Base-by-base conservation (phyloP, 2,329 filamentous ascomycete species). In the Pseudogymnoascus sp. region DNA sequence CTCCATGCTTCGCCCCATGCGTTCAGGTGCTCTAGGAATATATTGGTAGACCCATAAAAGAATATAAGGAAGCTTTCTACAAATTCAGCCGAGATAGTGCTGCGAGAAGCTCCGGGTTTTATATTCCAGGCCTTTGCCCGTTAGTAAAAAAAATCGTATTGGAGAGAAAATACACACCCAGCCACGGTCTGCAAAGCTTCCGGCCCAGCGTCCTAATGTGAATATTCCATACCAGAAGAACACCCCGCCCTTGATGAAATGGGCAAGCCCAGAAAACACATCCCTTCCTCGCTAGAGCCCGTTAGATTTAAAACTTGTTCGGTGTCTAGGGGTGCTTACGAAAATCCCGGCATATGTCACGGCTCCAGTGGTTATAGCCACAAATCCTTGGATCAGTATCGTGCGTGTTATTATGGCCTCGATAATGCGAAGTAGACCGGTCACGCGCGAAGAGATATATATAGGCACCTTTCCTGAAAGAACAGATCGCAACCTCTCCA, bases 181-280 rank as follows among this genome's bases (percentile, higher is more conserved):
- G 68, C 93, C 93, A 62, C 92, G 81, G 65, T 96, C 90, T 63
- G 89, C 86, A 73, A 96, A 97, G 73, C 89, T 89, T 33, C 93
- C 93, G 72, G 91, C 85, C 88, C 91, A 96, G 63, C 93, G 88
- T 29, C 91, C 91, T 4, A 96, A 80, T 0, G 90, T 96, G 65
- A 96, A 77, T 19, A 96, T 75, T 7, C 93, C 92, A 65, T 96
- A 89, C 86, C 90, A 93, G 77, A 96, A 90, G 79, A 97, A 96
- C 63, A 96, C 88, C 4, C 90, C 90, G 60, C 92, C 93, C 74
- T 96, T 97, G 75, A 96, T 85, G 79, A 90, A 96, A 72, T 96
- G 93, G 10, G 93, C 93, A 40, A 96, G 79, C 2, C 93, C 91
- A 69, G 86, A 91, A 78, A 93, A 96, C 64, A 97, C 79, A 2